Evolutionary conservation across 2,329 filamentous ascomycete species (phyloP).

Genomic region (Neofusicoccum umdonicola): DNA sequence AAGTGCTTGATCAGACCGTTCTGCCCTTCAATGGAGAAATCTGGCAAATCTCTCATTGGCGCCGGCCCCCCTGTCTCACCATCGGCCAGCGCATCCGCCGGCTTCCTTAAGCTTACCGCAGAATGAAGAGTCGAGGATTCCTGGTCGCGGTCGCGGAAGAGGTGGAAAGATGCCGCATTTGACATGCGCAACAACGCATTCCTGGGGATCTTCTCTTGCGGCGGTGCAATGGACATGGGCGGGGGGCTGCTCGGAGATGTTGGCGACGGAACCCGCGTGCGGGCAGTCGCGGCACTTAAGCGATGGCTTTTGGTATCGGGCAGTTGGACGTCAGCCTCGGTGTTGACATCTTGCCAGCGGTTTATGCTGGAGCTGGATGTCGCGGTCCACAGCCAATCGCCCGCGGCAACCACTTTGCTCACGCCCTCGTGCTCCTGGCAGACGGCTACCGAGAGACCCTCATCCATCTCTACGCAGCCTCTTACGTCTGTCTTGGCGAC

Average conservation of each 20-base stretch:
- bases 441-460: conserved; percentile 85
- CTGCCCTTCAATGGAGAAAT: conserved; percentile 76
- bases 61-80: conserved; percentile 50
- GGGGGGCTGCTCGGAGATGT: conserved; percentile 35
- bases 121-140: conserved; percentile 57
- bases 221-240: conserved; percentile 32
- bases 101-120: conserved; percentile 52
- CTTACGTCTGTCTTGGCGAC: conserved; percentile 96
- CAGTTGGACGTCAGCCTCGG: conserved; percentile 64
- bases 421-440: conserved; percentile 88
- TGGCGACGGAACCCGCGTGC: conserved; percentile 41
- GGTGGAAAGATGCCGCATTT: conserved; percentile 75
- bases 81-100: conserved; percentile 55
- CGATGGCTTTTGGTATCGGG: conserved; percentile 50
- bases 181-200: conserved; percentile 79
- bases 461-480: conserved; percentile 72
- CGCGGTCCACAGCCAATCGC: conserved; percentile 83
- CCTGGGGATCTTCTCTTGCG: conserved; percentile 68
- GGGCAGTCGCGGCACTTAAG: conserved; percentile 46
- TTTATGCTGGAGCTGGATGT: conserved; percentile 91
- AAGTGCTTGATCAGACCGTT: conserved; percentile 93
- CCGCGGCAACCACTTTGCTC: conserved; percentile 61
- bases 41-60: conserved; percentile 44
- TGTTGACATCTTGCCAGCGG: conserved; percentile 85
- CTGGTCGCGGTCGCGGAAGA: conserved; percentile 51